These are phyloP conservation scores for Ilyonectria mors-panacis DNA, from an alignment of 2,329 filamentous ascomycete genomes.

Conservation along the genomic window DNA sequence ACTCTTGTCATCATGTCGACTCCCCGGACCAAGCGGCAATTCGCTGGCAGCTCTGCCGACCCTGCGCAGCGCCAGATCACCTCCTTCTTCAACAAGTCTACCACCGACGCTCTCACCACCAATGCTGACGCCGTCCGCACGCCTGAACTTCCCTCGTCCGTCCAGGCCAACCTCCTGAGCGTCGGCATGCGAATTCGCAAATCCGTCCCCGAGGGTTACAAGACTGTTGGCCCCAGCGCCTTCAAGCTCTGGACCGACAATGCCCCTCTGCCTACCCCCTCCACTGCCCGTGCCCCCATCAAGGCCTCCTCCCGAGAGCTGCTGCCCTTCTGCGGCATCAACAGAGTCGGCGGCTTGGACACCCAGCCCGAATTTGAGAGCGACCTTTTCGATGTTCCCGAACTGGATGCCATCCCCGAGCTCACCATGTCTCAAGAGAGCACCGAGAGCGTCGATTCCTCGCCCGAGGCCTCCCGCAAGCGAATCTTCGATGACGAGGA, in stretches of 20 bases:
- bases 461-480: slow-evolving; percentile 59
- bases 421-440: slow-evolving; percentile 71
- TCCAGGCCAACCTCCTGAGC: slow-evolving; percentile 87
- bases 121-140: slow-evolving; percentile 48
- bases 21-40: slow-evolving; percentile 72
- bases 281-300: slow-evolving; percentile 36
- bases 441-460: slow-evolving; percentile 54
- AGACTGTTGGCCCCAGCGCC: slow-evolving; percentile 71
- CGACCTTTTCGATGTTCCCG: slow-evolving; percentile 49
- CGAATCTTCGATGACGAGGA: slow-evolving; percentile 63
- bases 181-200: slow-evolving; percentile 97
- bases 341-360: slow-evolving; percentile 79
- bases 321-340: slow-evolving; percentile 84
- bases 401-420: slow-evolving; percentile 60
- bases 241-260: slow-evolving; percentile 67
- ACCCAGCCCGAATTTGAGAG: slow-evolving; percentile 65
- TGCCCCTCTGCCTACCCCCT: slow-evolving; percentile 37
- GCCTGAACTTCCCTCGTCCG: slow-evolving; percentile 71
- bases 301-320: slow-evolving; percentile 70
- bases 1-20: slow-evolving; percentile 62
- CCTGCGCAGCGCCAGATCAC: slow-evolving; percentile 75
- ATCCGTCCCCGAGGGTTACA: slow-evolving; percentile 93
- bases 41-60: slow-evolving; percentile 72
- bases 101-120: slow-evolving; percentile 49
- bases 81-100: slow-evolving; percentile 68